Evolutionary conservation across 352 stramenopile species (phyloP).

Genomic region (Vaucheria bursata): DNA sequence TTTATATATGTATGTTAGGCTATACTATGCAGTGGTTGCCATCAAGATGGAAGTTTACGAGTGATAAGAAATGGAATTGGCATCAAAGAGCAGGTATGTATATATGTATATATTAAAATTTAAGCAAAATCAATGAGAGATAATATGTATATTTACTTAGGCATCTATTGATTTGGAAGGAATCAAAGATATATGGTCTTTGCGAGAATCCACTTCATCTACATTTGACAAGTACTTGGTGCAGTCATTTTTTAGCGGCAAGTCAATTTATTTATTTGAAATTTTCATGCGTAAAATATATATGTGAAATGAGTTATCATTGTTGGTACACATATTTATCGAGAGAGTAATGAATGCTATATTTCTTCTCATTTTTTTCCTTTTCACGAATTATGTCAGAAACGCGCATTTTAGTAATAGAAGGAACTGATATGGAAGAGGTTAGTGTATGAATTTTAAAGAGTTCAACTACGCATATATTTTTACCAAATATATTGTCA

Average conservation of each 20-base stretch:
- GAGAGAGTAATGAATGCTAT: too few relatives aligned
- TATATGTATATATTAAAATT: neutral
- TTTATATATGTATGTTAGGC: slow-evolving; percentile 56
- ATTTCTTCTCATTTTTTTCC: too few relatives aligned
- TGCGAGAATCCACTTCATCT: slow-evolving; percentile 70
- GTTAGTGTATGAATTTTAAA: too few relatives aligned
- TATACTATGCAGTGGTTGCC: slow-evolving; percentile 88
- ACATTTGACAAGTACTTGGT: slow-evolving; percentile 87
- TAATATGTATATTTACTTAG: slow-evolving; percentile 14
- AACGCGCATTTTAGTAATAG: too few relatives aligned
- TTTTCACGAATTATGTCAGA: too few relatives aligned
- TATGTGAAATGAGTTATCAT: too few relatives aligned
- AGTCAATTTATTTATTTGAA: too few relatives aligned
- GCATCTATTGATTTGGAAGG: slow-evolving; percentile 84
- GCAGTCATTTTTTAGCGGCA: slow-evolving; percentile 66
- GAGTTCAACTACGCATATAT: too few relatives aligned
- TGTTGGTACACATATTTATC: too few relatives aligned
- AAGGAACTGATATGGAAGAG: too few relatives aligned
- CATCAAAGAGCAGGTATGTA: slow-evolving; percentile 72
- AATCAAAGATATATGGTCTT: slow-evolving; percentile 94
- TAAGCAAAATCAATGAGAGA: neutral
- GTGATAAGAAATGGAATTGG: slow-evolving; percentile 98
- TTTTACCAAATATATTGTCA: too few relatives aligned
- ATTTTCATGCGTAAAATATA: slow-evolving; percentile 82
- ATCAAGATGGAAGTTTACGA: slow-evolving; percentile 85